A percentile compares a stretch with the other conserved stretches of the same genome.
These are phyloP conservation scores for Gaertneriomyces sp. DNA, from an alignment of 192 early-diverging fungal genomes.

Conservation along the genomic window DNA sequence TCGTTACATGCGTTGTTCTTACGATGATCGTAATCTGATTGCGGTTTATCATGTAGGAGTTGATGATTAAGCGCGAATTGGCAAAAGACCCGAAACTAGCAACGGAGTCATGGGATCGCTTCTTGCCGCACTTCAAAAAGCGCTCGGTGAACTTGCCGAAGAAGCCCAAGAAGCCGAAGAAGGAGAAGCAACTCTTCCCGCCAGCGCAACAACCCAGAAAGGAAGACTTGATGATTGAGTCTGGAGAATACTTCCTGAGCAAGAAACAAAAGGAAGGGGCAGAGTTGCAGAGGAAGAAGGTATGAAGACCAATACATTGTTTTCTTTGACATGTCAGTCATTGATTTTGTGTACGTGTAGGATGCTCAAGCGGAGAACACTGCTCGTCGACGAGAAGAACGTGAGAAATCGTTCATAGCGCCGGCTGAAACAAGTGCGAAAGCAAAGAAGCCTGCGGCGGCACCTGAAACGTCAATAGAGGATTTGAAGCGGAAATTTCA, in stretches of 20 bases:
- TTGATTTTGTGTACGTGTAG: slow-evolving; percentile 13
- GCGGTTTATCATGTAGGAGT: slow-evolving; percentile 54
- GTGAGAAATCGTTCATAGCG: slow-evolving; percentile 77
- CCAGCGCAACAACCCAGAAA: slow-evolving; percentile 77
- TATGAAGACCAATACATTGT: slow-evolving; percentile 25
- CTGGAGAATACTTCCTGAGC: slow-evolving; percentile 92
- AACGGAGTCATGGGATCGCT: slow-evolving; percentile 94
- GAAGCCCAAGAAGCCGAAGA: slow-evolving; percentile 59
- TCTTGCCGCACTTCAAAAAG: slow-evolving; percentile 96
- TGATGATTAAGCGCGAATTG: slow-evolving; percentile 98
- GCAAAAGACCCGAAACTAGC: slow-evolving; percentile 94
- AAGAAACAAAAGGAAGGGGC: slow-evolving; percentile 32
- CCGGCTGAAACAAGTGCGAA: slow-evolving; percentile 56
- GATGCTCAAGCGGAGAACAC: slow-evolving; percentile 66
- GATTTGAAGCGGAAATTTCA: slow-evolving; percentile 42
- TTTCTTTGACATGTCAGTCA: not conserved
- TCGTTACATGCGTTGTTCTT: not conserved
- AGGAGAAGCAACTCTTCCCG: slow-evolving; percentile 88
- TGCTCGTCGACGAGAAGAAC: slow-evolving; percentile 65
- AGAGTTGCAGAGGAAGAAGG: slow-evolving; percentile 66
- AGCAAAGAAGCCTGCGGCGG: not conserved
- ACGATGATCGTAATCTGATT: not conserved
- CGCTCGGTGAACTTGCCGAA: slow-evolving; percentile 72
- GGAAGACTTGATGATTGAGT: slow-evolving; percentile 88
- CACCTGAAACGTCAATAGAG: slow-evolving; percentile 29